phyloP scores from a whole-genome alignment of 2,329 filamentous ascomycete genomes.

The Cladosporium sp. region DNA sequence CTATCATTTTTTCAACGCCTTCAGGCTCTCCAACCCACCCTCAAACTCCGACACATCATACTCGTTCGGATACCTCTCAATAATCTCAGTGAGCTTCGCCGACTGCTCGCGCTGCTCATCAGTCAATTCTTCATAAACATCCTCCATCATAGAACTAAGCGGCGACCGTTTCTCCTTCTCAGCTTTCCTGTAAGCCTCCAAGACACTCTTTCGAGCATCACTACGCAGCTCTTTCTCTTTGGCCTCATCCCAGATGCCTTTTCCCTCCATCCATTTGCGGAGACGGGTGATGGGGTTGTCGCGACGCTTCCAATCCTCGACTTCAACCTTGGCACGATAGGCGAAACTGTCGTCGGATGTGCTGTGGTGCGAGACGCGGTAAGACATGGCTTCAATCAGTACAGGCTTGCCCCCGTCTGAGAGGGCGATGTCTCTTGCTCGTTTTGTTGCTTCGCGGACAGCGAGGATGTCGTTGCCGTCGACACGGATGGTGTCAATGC shows the following conservation, averaged over 20 bases:
- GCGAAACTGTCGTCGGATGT: constrained; percentile 96
- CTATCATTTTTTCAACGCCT: constrained; percentile 12
- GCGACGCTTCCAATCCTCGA: constrained; percentile 87
- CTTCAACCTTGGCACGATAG: constrained; percentile 87
- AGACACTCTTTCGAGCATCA: constrained; percentile 65
- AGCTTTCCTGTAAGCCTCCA: constrained; percentile 79
- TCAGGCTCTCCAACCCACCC: constrained; percentile 64
- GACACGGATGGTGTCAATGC: constrained; percentile 87
- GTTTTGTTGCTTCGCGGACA: constrained; percentile 72
- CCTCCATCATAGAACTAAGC: constrained; percentile 71
- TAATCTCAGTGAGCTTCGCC: constrained; percentile 66
- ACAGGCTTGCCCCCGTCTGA: constrained; percentile 76
- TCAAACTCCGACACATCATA: constrained; percentile 80
- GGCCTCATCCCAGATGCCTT: constrained; percentile 77
- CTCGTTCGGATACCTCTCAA: constrained; percentile 85
- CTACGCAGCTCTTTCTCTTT: constrained; percentile 71
- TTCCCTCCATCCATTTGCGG: constrained; percentile 84
- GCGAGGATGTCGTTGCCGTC: constrained; percentile 96
- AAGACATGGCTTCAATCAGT: constrained; percentile 92
- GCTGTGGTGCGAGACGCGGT: constrained; percentile 96
- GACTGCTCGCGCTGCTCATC: constrained; percentile 75
- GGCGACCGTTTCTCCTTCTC: constrained; percentile 77
- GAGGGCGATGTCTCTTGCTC: constrained; percentile 73
- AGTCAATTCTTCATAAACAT: constrained; percentile 84
- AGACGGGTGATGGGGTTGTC: constrained; percentile 84